Conservation (phyloP, 148 eudicot species). For the Vaccinium vitisidaea region DNA sequence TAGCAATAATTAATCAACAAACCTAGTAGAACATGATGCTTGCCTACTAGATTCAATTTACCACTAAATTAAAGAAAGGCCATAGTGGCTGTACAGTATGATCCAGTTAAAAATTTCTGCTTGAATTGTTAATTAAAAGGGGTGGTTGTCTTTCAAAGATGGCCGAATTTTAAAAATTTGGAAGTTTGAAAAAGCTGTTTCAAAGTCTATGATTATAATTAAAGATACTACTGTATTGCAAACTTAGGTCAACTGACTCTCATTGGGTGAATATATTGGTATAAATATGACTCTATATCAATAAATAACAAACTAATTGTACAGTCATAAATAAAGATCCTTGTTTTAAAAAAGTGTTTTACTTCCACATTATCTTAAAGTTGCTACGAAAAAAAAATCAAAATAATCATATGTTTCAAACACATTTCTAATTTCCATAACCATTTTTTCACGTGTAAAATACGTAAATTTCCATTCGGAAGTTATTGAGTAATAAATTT, state of each 20-base stretch:
- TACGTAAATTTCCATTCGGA: no score
- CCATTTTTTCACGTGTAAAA: no score
- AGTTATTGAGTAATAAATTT: no score
- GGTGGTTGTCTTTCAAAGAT: background rate
- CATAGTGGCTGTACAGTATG: background rate
- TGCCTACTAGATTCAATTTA: background rate
- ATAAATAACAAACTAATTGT: background rate
- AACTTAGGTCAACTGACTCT: background rate
- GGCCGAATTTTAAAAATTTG: background rate
- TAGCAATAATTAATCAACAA: background rate
- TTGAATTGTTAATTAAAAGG: background rate
- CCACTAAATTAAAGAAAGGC: background rate
- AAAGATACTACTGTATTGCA: background rate
- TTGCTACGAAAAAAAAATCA: no score
- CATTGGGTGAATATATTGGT: background rate
- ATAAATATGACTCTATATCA: background rate
- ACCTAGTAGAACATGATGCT: slow-evolving; percentile 8
- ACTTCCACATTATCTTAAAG: no score
- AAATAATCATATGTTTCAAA: no score
- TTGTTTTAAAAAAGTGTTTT: no score
- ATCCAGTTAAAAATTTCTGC: background rate
- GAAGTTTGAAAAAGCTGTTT: background rate
- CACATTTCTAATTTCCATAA: no score
- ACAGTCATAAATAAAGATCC: background rate
- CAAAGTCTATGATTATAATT: background rate